Conservation (phyloP, 805 yeast species). For the Metschnikowia kofuensis region DNA sequence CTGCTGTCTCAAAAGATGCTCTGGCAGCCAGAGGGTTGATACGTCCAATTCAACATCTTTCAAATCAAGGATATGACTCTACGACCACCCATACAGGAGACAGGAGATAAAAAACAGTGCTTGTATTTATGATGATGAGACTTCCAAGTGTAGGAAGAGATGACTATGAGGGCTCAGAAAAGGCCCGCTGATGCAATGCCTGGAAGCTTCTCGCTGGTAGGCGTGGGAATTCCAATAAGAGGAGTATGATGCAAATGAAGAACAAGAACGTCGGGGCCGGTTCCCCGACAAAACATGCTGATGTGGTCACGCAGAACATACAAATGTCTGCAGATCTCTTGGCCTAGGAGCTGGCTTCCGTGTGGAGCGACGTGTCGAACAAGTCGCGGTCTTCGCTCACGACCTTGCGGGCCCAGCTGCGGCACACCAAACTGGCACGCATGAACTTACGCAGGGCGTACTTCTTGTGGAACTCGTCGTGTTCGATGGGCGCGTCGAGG, state of each 20-base stretch:
- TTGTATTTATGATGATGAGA: too few species aligned
- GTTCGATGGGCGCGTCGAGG: constrained; percentile 74
- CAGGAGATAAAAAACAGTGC: too few species aligned
- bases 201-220: background rate
- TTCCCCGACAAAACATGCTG: background rate
- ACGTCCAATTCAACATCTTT: too few species aligned
- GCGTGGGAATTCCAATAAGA: background rate
- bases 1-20: too few species aligned
- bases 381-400: constrained; percentile 42
- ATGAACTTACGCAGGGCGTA: constrained; percentile 86
- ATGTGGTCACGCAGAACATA: background rate
- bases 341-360: constrained; percentile 8
- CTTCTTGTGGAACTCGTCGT: constrained; percentile 90
- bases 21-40: too few species aligned
- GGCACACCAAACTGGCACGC: constrained; percentile 77
- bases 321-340: background rate
- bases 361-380: constrained; percentile 30
- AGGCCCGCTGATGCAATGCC: background rate
- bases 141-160: background rate
- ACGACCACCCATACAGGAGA: too few species aligned
- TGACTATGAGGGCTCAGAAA: background rate
- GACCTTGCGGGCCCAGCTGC: constrained; percentile 77
- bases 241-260: background rate
- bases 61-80: too few species aligned
- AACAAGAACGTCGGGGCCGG: background rate